Percentiles rank a stretch among this genome's conserved stretches.
These are phyloP conservation scores for Zygosaccharomyces rouxii DNA, from an alignment of 805 yeast genomes.

Conservation along the genomic window DNA sequence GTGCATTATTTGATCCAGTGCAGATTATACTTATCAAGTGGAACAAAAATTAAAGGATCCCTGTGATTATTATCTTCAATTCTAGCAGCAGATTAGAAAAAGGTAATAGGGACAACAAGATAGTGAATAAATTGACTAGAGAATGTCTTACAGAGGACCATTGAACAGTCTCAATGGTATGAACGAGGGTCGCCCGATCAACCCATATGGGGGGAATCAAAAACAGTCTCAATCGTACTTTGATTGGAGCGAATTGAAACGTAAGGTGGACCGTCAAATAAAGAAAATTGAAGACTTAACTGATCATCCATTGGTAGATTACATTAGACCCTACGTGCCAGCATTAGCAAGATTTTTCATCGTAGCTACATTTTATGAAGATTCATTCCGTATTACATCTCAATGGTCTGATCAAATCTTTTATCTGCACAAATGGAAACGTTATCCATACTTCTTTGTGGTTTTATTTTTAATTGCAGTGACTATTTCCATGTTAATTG, in stretches of 20 bases:
- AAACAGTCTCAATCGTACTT: constrained; percentile 4
- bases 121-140: not conserved
- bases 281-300: constrained; percentile 50
- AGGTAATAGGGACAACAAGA: not conserved
- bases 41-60: not conserved
- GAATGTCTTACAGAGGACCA: constrained; percentile 27
- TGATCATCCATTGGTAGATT: constrained; percentile 45
- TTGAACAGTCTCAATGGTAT: constrained; percentile 18
- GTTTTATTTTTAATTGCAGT: constrained; percentile 63
- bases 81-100: not conserved
- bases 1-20: not conserved
- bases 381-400: constrained; percentile 70
- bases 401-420: constrained; percentile 92
- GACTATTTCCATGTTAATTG: constrained; percentile 63
- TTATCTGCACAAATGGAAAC: constrained; percentile 75
- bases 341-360: constrained; percentile 83
- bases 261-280: constrained; percentile 44
- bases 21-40: not conserved
- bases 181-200: constrained; percentile 17
- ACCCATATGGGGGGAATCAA: constrained; percentile 10
- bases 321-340: constrained; percentile 71
- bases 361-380: constrained; percentile 92
- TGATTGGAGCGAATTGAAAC: constrained; percentile 4
- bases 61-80: not conserved
- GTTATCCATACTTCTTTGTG: constrained; percentile 71